Base-by-base conservation (phyloP, 108 stramenopile species). In the Cyclotella atomus region DNA sequence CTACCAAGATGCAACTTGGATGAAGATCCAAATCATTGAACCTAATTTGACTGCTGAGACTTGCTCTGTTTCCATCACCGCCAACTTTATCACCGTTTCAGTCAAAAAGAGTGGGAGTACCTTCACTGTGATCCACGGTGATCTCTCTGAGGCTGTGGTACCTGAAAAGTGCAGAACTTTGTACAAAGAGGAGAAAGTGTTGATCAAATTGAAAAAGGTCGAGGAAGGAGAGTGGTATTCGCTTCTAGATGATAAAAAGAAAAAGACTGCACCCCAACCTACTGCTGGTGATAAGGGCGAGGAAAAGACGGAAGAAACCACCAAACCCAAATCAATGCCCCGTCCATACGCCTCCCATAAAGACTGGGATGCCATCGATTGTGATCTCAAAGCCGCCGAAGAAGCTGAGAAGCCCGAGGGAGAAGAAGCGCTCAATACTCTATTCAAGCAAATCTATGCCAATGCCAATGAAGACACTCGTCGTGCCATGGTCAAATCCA, bases 401-500 rank as follows among this genome's bases (percentile, higher is more conserved):
- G 95, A 96, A 59, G 72, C 83, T 9, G 99, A 97, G 59, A 99
- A 98, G 75, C 97, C 97, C 20, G 88, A 95, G 59, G 98, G 98
- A 0, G 98, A 99, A 44, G 94, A 96, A 65, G 97, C 97, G 1
- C 89, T 98, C 77, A 97, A 99, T 77, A 85, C 85, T 60, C 89
- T 99, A 10, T 99, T 99, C 85, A 87, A 92, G 76, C 82, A 97
- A 29, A 99, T 99, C 46, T 99, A 99, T 75, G 76, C 73, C 43
- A 83, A 96, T 73, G 97, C 96, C 34, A 73, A 77, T 69, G 92
- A 94, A 33, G 95, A 97, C 24, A 98, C 98, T 1, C 71, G 90
- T 27, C 85, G 96, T 43, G 97, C 98, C 30, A 99, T 99, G 99
- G 84, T 96, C 73, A 99, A 99, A 76, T 87, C 85, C 45, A 98